phyloP scores from a whole-genome alignment of 352 stramenopile genomes.

The Pythium guiyangense region DNA sequence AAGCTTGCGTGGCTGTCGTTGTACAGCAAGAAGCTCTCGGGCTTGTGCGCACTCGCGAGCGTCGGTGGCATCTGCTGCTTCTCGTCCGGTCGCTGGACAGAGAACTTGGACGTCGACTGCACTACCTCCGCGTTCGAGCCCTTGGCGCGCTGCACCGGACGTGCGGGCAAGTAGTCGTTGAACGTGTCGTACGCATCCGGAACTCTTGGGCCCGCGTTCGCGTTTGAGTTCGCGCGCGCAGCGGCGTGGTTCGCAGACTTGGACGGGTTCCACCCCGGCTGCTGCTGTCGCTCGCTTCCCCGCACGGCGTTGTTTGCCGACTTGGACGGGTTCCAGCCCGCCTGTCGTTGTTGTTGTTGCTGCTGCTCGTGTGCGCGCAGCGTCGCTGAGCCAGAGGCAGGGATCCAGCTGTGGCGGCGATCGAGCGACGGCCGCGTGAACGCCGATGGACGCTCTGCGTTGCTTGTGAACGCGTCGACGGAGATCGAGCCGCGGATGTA shows the following conservation, averaged over 20 bases:
- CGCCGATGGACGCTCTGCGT: constrained; percentile 16
- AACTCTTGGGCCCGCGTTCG: constrained; percentile 8
- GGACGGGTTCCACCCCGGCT: background rate
- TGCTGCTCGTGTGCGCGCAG: constrained; percentile 19
- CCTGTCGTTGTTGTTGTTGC: constrained; percentile 1
- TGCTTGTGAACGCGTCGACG: constrained; percentile 47
- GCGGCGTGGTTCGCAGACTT: background rate
- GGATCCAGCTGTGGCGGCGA: constrained; percentile 53
- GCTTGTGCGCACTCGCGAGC: constrained; percentile 1
- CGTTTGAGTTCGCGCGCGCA: background rate
- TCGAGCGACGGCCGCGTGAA: constrained; percentile 20
- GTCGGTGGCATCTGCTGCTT: constrained; percentile 10
- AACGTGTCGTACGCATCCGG: constrained; percentile 59
- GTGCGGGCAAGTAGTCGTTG: constrained; percentile 65
- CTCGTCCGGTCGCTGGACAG: constrained; percentile 20
- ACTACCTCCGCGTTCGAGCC: constrained; percentile 27
- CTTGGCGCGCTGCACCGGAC: constrained; percentile 44
- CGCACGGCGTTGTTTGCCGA: background rate
- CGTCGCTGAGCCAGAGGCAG: constrained; percentile 26
- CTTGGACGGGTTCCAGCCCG: background rate
- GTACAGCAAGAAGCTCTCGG: constrained; percentile 21
- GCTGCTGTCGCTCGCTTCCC: constrained; percentile 1
- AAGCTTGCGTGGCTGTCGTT: constrained; percentile 11
- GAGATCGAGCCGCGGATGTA: constrained; percentile 63
- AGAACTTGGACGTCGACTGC: constrained; percentile 37